A percentile compares a stretch with the other conserved stretches of the same genome.
Conservation (phyloP, 495 filamentous ascomycete genomes). For the Delitschia confertaspora region DNA sequence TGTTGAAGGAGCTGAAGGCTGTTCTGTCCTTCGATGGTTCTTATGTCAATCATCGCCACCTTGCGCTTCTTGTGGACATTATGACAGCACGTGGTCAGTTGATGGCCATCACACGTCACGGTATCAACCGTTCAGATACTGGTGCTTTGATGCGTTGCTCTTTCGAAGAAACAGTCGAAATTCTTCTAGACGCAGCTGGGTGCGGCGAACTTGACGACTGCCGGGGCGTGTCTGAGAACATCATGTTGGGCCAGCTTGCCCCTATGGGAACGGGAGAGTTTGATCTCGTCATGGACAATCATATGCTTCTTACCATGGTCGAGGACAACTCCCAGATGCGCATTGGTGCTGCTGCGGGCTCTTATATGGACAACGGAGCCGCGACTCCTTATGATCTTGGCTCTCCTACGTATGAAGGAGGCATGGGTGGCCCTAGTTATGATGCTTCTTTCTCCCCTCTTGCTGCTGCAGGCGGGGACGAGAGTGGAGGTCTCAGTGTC, state of each 20-base stretch:
- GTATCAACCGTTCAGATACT: slow-evolving; percentile 96
- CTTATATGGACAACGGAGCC: slow-evolving; percentile 64
- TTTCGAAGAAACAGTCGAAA: slow-evolving; percentile 98
- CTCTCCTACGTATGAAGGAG: slow-evolving; percentile 75
- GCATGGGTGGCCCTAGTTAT: slow-evolving; percentile 67
- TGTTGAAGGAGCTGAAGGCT: slow-evolving; percentile 77
- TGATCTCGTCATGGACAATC: slow-evolving; percentile 83
- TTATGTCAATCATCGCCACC: slow-evolving; percentile 97
- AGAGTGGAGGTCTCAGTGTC: slow-evolving; percentile 61
- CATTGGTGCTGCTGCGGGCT: slow-evolving; percentile 65
- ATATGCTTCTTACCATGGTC: slow-evolving; percentile 89
- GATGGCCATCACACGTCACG: slow-evolving; percentile 93
- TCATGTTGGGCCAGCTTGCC: slow-evolving; percentile 95
- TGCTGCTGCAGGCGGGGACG: slow-evolving; percentile 56
- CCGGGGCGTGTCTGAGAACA: slow-evolving; percentile 94
- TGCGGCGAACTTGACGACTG: slow-evolving; percentile 95
- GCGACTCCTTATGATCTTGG: slow-evolving; percentile 91
- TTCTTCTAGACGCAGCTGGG: slow-evolving; percentile 87
- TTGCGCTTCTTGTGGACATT: slow-evolving; percentile 92
- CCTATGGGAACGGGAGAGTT: slow-evolving; percentile 94
- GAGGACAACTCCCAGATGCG: slow-evolving; percentile 71
- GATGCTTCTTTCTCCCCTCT: slow-evolving; percentile 87
- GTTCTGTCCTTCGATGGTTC: slow-evolving; percentile 96
- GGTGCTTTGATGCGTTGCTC: slow-evolving; percentile 98
- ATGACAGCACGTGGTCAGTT: slow-evolving; percentile 93